These are phyloP conservation scores for Lodderomyces oxycetoniae DNA, from an alignment of 1,139 yeast species.

Conservation along the genomic window DNA sequence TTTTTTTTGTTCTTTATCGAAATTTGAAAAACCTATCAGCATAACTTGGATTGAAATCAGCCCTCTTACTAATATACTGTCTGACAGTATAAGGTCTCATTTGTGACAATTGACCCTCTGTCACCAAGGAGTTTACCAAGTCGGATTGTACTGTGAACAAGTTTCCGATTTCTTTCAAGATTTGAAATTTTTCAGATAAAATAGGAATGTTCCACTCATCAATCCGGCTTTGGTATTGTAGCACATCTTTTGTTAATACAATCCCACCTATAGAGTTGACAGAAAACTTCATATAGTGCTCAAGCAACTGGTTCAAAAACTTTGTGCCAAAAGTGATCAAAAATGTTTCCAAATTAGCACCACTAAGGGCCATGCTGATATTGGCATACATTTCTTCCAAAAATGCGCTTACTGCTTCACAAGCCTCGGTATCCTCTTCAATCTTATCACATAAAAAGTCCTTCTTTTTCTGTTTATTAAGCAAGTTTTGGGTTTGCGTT, in stretches of 20 bases:
- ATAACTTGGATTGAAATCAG: constrained; percentile 60
- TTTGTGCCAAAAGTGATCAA: constrained; percentile 57
- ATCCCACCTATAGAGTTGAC: constrained; percentile 83
- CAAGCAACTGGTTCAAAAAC: constrained; percentile 56
- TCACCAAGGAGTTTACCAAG: constrained; percentile 69
- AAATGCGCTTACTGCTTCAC: constrained; percentile 57
- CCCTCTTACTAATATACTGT: constrained; percentile 66
- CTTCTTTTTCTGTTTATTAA: constrained; percentile 41
- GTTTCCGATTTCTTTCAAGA: constrained; percentile 79
- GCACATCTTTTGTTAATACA: constrained; percentile 78
- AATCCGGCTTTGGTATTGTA: constrained; percentile 68
- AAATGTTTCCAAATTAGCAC: constrained; percentile 50
- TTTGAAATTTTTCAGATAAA: constrained; percentile 63
- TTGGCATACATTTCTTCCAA: constrained; percentile 41
- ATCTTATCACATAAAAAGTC: constrained; percentile 40
- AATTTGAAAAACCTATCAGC: constrained; percentile 43
- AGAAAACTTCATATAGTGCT: constrained; percentile 71
- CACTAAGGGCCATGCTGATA: constrained; percentile 37
- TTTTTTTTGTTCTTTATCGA: constrained; percentile 1
- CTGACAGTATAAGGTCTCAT: constrained; percentile 64
- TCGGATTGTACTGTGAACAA: constrained; percentile 71
- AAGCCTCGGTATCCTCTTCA: constrained; percentile 66
- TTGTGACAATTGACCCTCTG: constrained; percentile 73
- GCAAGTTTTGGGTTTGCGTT: constrained; percentile 43
- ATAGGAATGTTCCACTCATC: constrained; percentile 67